phyloP scores from a whole-genome alignment of 176 grass and related monocot species.

The Guadua angustifolia region DNA sequence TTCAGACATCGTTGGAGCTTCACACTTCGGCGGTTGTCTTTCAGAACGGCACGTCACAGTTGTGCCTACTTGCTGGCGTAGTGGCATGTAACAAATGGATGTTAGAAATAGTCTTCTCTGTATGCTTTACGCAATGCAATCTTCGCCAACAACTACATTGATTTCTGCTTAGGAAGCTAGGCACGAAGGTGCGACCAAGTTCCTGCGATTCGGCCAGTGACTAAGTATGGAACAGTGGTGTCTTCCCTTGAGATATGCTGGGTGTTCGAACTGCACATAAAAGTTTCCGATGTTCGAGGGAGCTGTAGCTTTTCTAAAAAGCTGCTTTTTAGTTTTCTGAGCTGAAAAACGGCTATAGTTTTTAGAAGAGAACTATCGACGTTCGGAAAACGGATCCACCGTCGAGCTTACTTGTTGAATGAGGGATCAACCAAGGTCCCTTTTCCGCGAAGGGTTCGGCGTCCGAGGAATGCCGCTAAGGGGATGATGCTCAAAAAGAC shows the following conservation, averaged over 20 bases:
- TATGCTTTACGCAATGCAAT: background rate
- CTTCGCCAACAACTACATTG: conserved; percentile 16
- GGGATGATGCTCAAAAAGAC: too few species aligned
- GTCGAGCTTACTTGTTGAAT: too few species aligned
- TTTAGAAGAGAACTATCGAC: too few species aligned
- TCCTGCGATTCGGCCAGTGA: background rate
- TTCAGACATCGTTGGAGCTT: background rate
- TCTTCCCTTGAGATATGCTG: background rate
- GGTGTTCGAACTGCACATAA: background rate
- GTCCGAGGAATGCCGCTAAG: too few species aligned
- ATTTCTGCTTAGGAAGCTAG: background rate
- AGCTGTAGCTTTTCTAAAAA: too few species aligned
- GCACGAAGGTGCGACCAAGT: background rate
- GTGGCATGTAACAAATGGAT: background rate
- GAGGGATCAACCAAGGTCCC: too few species aligned
- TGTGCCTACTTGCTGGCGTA: background rate
- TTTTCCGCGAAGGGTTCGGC: too few species aligned
- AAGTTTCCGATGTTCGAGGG: too few species aligned
- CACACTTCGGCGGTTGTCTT: background rate
- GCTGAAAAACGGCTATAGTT: too few species aligned
- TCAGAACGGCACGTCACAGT: background rate
- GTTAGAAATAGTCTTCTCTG: background rate
- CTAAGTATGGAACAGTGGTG: background rate
- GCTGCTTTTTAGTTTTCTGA: too few species aligned
- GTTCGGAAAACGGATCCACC: too few species aligned